Base-by-base conservation (phyloP, 1,284 basidiomycete genomes). In the Taiwanofungus camphoratus region DNA sequence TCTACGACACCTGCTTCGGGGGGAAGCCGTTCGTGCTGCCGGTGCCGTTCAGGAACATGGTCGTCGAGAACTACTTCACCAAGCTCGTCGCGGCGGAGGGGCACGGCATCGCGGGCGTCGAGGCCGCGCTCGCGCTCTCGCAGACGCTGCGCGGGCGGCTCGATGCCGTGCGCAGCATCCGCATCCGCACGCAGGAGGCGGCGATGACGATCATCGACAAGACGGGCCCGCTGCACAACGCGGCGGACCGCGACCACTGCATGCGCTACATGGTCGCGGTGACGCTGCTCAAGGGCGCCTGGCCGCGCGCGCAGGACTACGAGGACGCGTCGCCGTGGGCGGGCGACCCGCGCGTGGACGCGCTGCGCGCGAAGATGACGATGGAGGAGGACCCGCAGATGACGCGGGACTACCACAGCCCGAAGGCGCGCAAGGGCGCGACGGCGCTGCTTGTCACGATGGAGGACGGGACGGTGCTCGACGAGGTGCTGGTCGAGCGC, bases 331-430 rank as follows among this genome's bases (percentile, higher is more conserved):
- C 39, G 19, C 5, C 24, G 21, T 46, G 45, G 45, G 40, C 40
- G 30, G 2, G 30, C 18, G 45, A 46, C 23, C 44, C 39, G 32
- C 38, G 44, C 33, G 44, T 45, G 26, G 44, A 40, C 19, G 44
- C 33, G 27, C 39, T 45, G 21, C 45, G 45, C 5, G 45, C 34
- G 40, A 46, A 46, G 40, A 46, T 42, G 39, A 33, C 45, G 20
- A 46, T 46, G 45, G 45, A 42, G 44, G 44, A 45, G 45, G 45
- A 46, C 32, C 34, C 34, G 39, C 45, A 46, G 45, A 46, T 46
- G 45, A 42, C 45, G 33, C 9, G 15, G 20, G 45, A 46, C 33
- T 46, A 46, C 29, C 33, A 42, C 19, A 24, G 30, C 19, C 39
- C 11, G 9, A 18, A 15, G 4, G 15, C 26, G 40, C 12, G 40